Percentiles rank a stretch among this genome's conserved stretches.
Conservation (phyloP, 805 yeast genomes). For the Saturnispora sekii region DNA sequence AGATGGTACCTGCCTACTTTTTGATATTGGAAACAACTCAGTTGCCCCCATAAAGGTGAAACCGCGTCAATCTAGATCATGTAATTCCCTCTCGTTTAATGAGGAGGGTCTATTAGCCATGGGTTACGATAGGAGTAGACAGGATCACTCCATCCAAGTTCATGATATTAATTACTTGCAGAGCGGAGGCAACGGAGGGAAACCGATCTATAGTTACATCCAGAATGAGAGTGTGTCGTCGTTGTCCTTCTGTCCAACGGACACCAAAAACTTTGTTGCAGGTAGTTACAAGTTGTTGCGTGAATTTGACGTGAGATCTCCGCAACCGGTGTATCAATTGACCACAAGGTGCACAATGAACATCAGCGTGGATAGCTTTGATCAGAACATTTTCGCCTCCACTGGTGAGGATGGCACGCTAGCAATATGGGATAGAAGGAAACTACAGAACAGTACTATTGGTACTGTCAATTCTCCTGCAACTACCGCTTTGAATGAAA, state of each 20-base stretch:
- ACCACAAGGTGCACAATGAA: conserved; percentile 67
- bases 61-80: conserved; percentile 62
- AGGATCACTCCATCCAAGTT: conserved; percentile 64
- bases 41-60: conserved; percentile 27
- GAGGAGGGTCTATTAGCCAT: conserved; percentile 56
- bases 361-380: conserved; percentile 59
- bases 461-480: conserved; percentile 8
- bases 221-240: conserved; percentile 71
- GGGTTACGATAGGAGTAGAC: conserved; percentile 71
- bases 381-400: conserved; percentile 58
- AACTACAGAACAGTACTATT: conserved; percentile 27
- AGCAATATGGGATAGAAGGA: conserved; percentile 75
- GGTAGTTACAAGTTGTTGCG: conserved; percentile 72
- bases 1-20: conserved; percentile 54
- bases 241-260: conserved; percentile 53
- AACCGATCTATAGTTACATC: conserved; percentile 45
- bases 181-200: conserved; percentile 36
- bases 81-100: conserved; percentile 67
- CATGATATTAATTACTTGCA: conserved; percentile 47
- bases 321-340: conserved; percentile 58
- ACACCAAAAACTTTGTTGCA: conserved; percentile 45
- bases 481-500: conserved; percentile 29
- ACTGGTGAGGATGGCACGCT: conserved; percentile 77
- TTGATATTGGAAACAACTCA: conserved; percentile 37
- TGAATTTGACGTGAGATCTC: conserved; percentile 64